phyloP scores from a whole-genome alignment of 805 yeast genomes.

The Candida arabinofermentans region DNA sequence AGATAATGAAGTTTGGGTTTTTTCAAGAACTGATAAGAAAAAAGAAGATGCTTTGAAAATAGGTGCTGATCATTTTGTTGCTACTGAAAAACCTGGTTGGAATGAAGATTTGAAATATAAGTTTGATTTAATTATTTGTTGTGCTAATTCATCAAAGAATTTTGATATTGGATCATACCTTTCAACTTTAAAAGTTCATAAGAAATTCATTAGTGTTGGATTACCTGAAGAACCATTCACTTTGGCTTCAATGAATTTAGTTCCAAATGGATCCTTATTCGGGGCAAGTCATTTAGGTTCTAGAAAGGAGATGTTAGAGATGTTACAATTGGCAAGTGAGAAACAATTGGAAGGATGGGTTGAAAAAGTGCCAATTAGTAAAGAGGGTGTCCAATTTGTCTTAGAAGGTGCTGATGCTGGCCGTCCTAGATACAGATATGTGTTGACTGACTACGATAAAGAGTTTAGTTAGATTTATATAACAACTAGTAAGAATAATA shows the following conservation, averaged over 20 bases:
- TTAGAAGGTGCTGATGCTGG: slow-evolving; percentile 46
- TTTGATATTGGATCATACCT: slow-evolving; percentile 21
- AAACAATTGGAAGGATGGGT: slow-evolving; percentile 47
- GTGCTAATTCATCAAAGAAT: slow-evolving; percentile 36
- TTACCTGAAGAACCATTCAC: slow-evolving; percentile 30
- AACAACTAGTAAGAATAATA: too few relatives aligned
- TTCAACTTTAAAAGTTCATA: slow-evolving; percentile 23
- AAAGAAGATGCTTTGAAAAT: slow-evolving; percentile 43
- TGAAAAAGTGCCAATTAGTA: slow-evolving; percentile 46
- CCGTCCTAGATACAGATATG: slow-evolving; percentile 52
- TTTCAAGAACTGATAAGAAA: slow-evolving; percentile 48
- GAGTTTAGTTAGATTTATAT: not conserved
- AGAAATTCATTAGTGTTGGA: slow-evolving; percentile 25
- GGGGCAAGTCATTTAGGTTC: slow-evolving; percentile 47
- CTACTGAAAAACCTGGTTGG: slow-evolving; percentile 50
- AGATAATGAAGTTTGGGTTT: slow-evolving; percentile 57
- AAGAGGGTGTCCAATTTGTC: slow-evolving; percentile 38
- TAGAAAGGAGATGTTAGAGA: slow-evolving; percentile 40
- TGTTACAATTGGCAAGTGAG: slow-evolving; percentile 46
- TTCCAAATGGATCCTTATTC: slow-evolving; percentile 29
- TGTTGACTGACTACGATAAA: slow-evolving; percentile 42
- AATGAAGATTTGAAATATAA: slow-evolving; percentile 25
- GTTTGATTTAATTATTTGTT: slow-evolving; percentile 45
- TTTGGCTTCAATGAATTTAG: not conserved
- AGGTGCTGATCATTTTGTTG: slow-evolving; percentile 52